Evolutionary conservation across 495 filamentous ascomycete species (phyloP).

Genomic region (Trichoderma gamsii): DNA sequence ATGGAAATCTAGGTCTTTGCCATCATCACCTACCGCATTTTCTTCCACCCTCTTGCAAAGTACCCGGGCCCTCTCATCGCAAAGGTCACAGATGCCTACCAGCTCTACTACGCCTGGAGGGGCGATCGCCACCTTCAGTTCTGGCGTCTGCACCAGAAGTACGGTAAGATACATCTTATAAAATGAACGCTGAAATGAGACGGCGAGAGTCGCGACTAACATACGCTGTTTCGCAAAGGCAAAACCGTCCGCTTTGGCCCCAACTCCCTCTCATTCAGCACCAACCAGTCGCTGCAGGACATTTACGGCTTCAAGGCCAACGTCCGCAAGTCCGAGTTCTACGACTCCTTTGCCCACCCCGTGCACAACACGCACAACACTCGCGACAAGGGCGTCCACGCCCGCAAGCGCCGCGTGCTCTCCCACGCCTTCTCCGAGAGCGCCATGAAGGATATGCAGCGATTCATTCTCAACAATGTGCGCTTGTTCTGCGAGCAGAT

Average conservation of each 20-base stretch:
- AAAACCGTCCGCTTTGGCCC: constrained; percentile 55
- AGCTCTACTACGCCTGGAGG: constrained; percentile 51
- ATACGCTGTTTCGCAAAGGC: constrained; percentile 25
- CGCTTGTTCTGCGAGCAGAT: constrained; percentile 46
- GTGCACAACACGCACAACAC: constrained; percentile 55
- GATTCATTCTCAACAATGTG: constrained; percentile 50
- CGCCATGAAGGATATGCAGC: constrained; percentile 52
- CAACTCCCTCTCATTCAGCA: constrained; percentile 53
- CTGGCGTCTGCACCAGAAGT: constrained; percentile 50
- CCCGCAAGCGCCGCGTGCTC: constrained; percentile 57
- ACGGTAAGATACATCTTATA: constrained; percentile 32
- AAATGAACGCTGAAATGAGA: neutral
- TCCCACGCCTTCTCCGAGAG: constrained; percentile 56
- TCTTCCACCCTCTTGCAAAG: constrained; percentile 59
- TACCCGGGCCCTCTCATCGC: constrained; percentile 59
- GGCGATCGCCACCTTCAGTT: constrained; percentile 57
- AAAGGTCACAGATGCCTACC: constrained; percentile 50
- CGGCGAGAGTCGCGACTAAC: neutral
- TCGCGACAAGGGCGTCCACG: constrained; percentile 54
- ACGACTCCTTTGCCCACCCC: constrained; percentile 55
- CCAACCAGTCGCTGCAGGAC: constrained; percentile 41
- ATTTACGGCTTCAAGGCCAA: constrained; percentile 55
- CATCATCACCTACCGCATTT: constrained; percentile 46
- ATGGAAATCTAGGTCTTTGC: constrained; percentile 26
- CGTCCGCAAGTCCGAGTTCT: constrained; percentile 59